Conservation (phyloP, 2,329 filamentous ascomycete genomes). For the Laburnicola sp. region DNA sequence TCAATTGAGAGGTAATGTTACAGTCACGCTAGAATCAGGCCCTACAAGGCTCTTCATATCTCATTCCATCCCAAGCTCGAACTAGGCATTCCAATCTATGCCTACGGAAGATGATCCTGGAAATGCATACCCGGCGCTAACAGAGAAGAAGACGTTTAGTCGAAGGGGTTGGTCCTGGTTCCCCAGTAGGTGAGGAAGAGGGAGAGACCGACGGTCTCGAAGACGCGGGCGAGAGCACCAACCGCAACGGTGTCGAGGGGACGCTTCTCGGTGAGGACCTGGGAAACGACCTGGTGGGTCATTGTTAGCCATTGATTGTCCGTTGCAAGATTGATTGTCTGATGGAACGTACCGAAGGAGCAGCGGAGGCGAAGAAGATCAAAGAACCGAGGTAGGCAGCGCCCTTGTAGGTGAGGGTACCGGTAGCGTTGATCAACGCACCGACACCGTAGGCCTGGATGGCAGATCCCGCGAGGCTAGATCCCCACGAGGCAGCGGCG, state of each 20-base stretch:
- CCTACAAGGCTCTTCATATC: conserved; percentile 22
- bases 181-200: conserved; percentile 98
- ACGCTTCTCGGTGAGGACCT: conserved; percentile 88
- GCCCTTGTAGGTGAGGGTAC: conserved; percentile 94
- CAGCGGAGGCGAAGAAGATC: conserved; percentile 89
- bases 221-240: conserved; percentile 77
- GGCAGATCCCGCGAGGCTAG: conserved; percentile 80
- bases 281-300: conserved; percentile 71
- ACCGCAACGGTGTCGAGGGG: conserved; percentile 88
- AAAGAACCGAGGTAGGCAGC: conserved; percentile 88
- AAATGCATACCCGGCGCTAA: conserved; percentile 20
- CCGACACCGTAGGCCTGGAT: conserved; percentile 88
- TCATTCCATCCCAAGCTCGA: conserved; percentile 27
- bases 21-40: conserved; percentile 30
- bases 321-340: too few relatives aligned
- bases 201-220: conserved; percentile 91
- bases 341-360: conserved; percentile 71
- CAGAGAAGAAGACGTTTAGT: conserved; percentile 56
- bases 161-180: conserved; percentile 89
- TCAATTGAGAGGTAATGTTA: conserved; percentile 31
- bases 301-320: conserved; percentile 21
- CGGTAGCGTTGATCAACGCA: conserved; percentile 85
- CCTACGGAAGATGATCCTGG: conserved; percentile 27
- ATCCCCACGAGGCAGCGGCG: conserved; percentile 82
- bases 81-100: conserved; percentile 32